Conservation (phyloP, 352 stramenopile species). For the Phytopythium oedochilum region DNA sequence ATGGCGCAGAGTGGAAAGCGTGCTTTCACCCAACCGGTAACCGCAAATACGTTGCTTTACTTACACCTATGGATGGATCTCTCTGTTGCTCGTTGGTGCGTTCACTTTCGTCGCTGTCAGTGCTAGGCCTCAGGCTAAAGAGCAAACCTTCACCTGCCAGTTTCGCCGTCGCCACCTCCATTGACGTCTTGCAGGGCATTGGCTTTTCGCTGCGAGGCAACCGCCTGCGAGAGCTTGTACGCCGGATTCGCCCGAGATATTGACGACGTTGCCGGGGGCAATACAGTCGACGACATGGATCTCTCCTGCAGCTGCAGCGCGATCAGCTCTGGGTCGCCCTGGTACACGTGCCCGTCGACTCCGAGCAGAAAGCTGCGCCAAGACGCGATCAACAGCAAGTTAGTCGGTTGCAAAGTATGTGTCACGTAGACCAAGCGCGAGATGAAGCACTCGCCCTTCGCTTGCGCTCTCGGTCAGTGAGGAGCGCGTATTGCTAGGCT, state of each 20-base stretch:
- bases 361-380: constrained; percentile 65
- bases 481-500: background rate
- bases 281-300: constrained; percentile 8
- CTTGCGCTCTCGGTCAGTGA: constrained; percentile 45
- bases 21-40: background rate
- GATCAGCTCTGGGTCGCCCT: constrained; percentile 64
- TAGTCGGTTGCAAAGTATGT: background rate
- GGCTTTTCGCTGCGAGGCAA: constrained; percentile 6
- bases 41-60: background rate
- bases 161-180: background rate
- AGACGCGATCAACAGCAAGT: constrained; percentile 5
- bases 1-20: background rate
- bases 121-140: background rate
- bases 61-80: background rate
- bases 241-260: constrained; percentile 26
- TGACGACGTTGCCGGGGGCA: constrained; percentile 2
- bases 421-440: background rate
- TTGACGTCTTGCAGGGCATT: background rate
- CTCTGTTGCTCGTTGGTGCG: background rate
- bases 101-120: background rate
- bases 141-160: background rate
- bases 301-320: constrained; percentile 41
- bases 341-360: constrained; percentile 80
- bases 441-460: constrained; percentile 40
- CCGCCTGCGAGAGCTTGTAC: constrained; percentile 43